Evolutionary conservation across 2,329 filamentous ascomycete genomes (phyloP), one percentile per base, ranked within the genome.

Genomic region (Diaporthe citri): DNA sequence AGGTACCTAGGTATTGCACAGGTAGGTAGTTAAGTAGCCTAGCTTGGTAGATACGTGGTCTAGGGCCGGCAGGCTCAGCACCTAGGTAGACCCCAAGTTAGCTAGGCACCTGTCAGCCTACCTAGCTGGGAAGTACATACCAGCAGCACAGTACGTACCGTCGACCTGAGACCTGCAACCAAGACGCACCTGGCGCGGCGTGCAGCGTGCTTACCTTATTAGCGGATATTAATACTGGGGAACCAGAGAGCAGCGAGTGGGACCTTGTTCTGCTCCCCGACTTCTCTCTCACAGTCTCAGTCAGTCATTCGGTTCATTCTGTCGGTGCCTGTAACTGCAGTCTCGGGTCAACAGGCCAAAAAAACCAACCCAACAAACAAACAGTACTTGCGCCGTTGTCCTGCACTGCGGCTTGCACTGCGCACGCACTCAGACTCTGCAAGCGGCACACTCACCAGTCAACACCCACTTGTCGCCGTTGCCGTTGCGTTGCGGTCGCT

Each of bases 161-260:
- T 22, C 57, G 57, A 55, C 59, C 57, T 55, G 57, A 64, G 64
- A 69, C 64, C 64, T 72, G 69, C 46, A 51, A 22, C 43, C 55
- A 51, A 39, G 56, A 71, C 55, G 55, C 43, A 48, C 43, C 56
- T 72, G 59, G 57, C 57, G 71, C 60, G 57, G 57, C 71, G 57
- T 72, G 71, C 71, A 62, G 60, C 59, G 48, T 72, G 71, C 71
- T 72, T 72, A 72, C 71, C 71, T 72, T 72, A 56, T 60, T 62
- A 62, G 64, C 64, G 71, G 71, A 64, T 72, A 72, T 72, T 72
- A 64, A 72, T 72, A 72, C 46, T 72, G 71, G 57, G 71, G 70
- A 72, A 59, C 70, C 52, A 52, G 46, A 62, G 43, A 39, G 56
- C 59, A 59, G 56, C n/a, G 39, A n/a, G 69, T 60, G 69, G 67